Evolutionary conservation across 2,329 filamentous ascomycete species (phyloP), one percentile per base, ranked within the genome.

Genomic region (Colletotrichum kahawae): DNA sequence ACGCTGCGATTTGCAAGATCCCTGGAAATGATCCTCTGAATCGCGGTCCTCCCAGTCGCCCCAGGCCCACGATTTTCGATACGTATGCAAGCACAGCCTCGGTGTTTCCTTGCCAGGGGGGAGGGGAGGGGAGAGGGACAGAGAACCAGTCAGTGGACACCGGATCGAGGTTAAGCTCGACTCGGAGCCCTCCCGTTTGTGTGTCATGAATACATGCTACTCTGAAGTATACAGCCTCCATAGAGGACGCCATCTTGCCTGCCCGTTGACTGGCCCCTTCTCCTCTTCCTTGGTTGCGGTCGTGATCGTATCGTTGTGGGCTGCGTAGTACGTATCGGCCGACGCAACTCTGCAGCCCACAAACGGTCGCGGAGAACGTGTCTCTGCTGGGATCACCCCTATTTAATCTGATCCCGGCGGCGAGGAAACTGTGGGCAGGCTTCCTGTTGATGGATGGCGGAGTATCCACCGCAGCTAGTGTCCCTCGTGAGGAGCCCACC

Each of bases 1-100:
- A 67, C 72, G 36, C 64, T 76, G 36, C 64, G 74, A 76, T 76
- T 76, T 76, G 74, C 74, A 76, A 74, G 70, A 76, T 76, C 74
- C 74, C 70, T 73, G 74, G 51, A 66, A 60, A 65, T 74, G 70
- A 76, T 74, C 74, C 74, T 76, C 64, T 74, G 73, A 76, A 76
- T 76, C 73, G 70, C 73, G 70, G 70, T 65, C 68, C 60, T 59
- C 67, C 38, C 24, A 48, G 72, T 63, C 57, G 24, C 14, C 51
- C 59, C 62, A 29, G 56, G 43, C 63, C 72, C 62, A 75, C 34
- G 72, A 57, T 71, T 67, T 57, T 66, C 63, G 68, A 67, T 75
- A 67, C 69, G 68, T 63, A 71, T 70, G 67, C 67, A 70, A 70
- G 72, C 72, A 75, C 72, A 67, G 68, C 72, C 72, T 75, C 72